These are phyloP conservation scores for Astrephomene gubernaculifera DNA, from an alignment of 139 green algal species.

Conservation along the genomic window DNA sequence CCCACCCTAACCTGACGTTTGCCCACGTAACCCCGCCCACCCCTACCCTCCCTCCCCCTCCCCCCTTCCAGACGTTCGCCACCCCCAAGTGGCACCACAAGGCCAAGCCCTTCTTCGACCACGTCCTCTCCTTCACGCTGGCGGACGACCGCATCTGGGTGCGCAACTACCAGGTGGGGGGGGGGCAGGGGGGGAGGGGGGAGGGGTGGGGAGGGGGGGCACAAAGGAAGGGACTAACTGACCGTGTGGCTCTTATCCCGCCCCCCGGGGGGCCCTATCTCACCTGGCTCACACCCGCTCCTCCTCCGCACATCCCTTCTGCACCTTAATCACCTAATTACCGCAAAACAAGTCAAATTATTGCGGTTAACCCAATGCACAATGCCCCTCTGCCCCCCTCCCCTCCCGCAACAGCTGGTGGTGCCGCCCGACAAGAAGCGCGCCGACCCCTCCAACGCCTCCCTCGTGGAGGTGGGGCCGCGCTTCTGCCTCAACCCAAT, in stretches of 20 bases:
- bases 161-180: slow-evolving; percentile 96
- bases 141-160: slow-evolving; percentile 95
- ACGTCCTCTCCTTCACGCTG: slow-evolving; percentile 91
- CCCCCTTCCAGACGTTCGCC: slow-evolving; percentile 76
- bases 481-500: slow-evolving; percentile 94
- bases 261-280: too few relatives aligned
- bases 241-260: too few relatives aligned
- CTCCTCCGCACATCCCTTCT: too few relatives aligned
- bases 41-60: neutral
- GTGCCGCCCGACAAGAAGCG: slow-evolving; percentile 82
- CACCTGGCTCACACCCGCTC: too few relatives aligned
- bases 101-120: slow-evolving; percentile 98
- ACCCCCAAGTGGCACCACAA: slow-evolving; percentile 91
- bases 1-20: too few relatives aligned
- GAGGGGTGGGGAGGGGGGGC: too few relatives aligned
- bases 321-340: too few relatives aligned
- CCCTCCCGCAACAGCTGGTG: slow-evolving; percentile 67
- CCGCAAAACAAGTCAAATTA: too few relatives aligned
- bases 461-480: slow-evolving; percentile 91
- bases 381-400: neutral
- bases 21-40: neutral
- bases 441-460: slow-evolving; percentile 58
- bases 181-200: too few relatives aligned
- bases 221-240: too few relatives aligned
- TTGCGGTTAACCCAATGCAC: too few relatives aligned